Base-by-base conservation (phyloP, 192 early-diverging fungal genomes). In the Gorgonomyces haynaldii region DNA sequence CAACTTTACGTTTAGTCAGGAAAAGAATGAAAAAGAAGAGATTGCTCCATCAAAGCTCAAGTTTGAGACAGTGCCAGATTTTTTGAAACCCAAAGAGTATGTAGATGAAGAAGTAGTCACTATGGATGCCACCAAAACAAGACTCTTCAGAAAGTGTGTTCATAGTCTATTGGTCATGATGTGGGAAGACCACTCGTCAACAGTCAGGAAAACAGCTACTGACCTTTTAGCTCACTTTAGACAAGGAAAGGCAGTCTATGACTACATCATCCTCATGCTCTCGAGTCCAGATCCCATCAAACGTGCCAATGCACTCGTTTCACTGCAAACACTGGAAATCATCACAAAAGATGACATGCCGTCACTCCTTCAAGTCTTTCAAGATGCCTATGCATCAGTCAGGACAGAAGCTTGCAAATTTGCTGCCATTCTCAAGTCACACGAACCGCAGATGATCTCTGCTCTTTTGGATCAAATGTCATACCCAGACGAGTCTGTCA, bases 341-440 rank as follows among this genome's bases (percentile, higher is more conserved):
- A 36, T 75, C 8, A 49, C 40, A 29, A 15, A 36, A 19, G n/a
- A 32, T 6, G 58, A 62, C 2, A 15, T 72, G 28, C 27, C 12
- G 3, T 37, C 19, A 8, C 67, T 54, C 37, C 25, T 72, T 30
- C 29, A 29, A 5, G 58, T 60, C 20, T 69, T 75, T 29, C 27
- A 39, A 23, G 72, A 75, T 45, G 29, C 64, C 16, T 72, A 59
- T 46, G 23, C 60, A 15, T 50, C 50, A 17, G 72, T 75, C 1
- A 41, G 69, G 22, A 35, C 69, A 12, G 65, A 72, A 29, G 68
- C 72, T 15, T 72, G 69, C 54, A 75, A 75, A 60, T 65, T 72
- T 16, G 72, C 69, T 2, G 66, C 64, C 42, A 27, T 59, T 3
- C 37, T 75, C 5, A 29, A 32, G 23, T 50, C 52, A 1, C 50